These are phyloP conservation scores for Fusarium udum DNA, from an alignment of 2,329 filamentous ascomycete species.

Conservation along the genomic window DNA sequence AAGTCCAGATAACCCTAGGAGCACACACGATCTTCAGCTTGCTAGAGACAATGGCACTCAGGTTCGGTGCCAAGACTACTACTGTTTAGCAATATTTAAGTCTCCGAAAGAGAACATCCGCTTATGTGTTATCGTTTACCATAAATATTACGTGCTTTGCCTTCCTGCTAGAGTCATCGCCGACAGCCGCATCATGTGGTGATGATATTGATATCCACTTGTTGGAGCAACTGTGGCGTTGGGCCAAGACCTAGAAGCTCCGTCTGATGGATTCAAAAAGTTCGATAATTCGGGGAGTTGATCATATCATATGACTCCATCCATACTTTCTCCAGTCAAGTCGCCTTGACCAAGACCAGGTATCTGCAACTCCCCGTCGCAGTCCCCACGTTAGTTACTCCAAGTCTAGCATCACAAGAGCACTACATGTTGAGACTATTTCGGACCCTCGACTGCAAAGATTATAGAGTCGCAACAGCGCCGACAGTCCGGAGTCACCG, in stretches of 20 bases:
- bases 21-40: neutral
- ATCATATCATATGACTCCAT: conserved; percentile 14
- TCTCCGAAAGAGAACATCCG: no score
- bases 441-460: neutral
- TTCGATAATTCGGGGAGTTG: conserved; percentile 25
- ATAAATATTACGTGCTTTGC: neutral
- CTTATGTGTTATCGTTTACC: neutral
- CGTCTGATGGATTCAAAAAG: neutral
- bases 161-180: neutral
- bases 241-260: neutral
- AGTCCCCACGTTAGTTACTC: neutral
- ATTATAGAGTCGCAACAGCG: neutral
- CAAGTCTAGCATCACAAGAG: neutral
- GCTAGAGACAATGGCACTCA: no score
- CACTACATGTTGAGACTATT: neutral
- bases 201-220: neutral
- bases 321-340: conserved; percentile 6
- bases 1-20: neutral
- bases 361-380: neutral
- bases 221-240: neutral
- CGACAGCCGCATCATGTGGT: neutral
- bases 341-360: neutral
- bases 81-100: neutral
- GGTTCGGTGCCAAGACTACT: neutral
- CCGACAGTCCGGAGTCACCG: conserved; percentile 26